Conservation (phyloP, 495 filamentous ascomycete genomes). For the Cenococcum geophilum region DNA sequence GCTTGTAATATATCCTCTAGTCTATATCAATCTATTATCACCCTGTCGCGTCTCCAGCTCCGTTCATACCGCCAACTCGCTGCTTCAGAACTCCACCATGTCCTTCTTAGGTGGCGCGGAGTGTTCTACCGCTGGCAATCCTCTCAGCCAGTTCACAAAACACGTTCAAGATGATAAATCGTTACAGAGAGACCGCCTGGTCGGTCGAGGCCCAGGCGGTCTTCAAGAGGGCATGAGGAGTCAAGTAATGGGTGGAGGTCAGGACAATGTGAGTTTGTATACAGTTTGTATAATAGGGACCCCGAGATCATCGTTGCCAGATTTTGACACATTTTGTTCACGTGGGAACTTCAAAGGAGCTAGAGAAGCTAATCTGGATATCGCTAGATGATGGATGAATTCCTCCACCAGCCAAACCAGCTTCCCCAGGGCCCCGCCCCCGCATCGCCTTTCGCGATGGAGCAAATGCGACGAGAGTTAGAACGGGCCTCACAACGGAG, state of each 20-base stretch:
- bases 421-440: constrained; percentile 46
- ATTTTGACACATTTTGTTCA: not conserved
- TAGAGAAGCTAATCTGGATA: constrained; percentile 28
- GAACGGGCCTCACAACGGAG: constrained; percentile 50
- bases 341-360: not conserved
- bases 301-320: not conserved
- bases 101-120: constrained; percentile 93
- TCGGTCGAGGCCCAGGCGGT: constrained; percentile 58
- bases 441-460: constrained; percentile 58
- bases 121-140: constrained; percentile 94
- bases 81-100: constrained; percentile 46
- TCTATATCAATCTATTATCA: not conserved
- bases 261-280: constrained; percentile 54
- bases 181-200: constrained; percentile 80
- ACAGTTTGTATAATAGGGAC: not conserved
- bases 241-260: constrained; percentile 51
- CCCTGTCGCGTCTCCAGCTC: not conserved
- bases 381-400: constrained; percentile 85
- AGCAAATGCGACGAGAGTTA: constrained; percentile 61
- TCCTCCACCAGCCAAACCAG: constrained; percentile 67
- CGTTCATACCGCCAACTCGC: not conserved
- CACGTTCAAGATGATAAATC: constrained; percentile 92
- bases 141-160: constrained; percentile 92
- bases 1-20: not conserved
- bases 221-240: constrained; percentile 62